Evolutionary conservation across 2,329 filamentous ascomycete species (phyloP), one percentile per base, ranked within the genome.

Genomic region (Dothistroma pini): DNA sequence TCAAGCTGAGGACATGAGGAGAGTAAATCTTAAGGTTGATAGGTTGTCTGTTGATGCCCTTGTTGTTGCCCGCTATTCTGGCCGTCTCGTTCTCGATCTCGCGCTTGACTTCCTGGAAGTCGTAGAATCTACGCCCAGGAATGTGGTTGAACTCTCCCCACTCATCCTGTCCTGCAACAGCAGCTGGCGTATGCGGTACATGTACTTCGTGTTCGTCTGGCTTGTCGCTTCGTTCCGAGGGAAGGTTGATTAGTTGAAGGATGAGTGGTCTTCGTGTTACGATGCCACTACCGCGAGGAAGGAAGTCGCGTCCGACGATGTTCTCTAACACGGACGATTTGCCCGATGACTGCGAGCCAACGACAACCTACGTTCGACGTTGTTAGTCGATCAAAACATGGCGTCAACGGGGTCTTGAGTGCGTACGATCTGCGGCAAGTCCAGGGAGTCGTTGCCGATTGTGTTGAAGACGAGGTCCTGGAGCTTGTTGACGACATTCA

Each of bases 11-110:
- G 62, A 99, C 95, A 76, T 97, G 89, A 25, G 95, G 93, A 51
- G 95, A 97, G 80, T 96, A 99, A 66, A 99, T 95, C 76, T 97
- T 97, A 68, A 99, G 85, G 78, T 99, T 97, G 77, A 99, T 99
- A 62, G 95, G 92, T 75, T 96, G 91, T 66, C 95, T 84, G 77
- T 96, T 97, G 80, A 99, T 99, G 71, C 95, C 95, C 79, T 97
- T 97, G 81, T 99, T 99, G 79, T 86, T 96, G 71, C 95, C 95
- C 61, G 90, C 90, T 80, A 99, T 96, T 71, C 95, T 87, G 61
- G 91, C 87, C 21, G 96, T 99, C 80, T 99, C 95, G 66, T 91
- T 93, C 80, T 97, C 95, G 71, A 99, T 97, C 79, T 99, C 95
- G 72, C 90, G 87, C 78, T 96, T 95, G 70, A 99, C 93, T 75